Conservation (phyloP, 108 stramenopile species). For the Nannochloropsis gaditana region DNA sequence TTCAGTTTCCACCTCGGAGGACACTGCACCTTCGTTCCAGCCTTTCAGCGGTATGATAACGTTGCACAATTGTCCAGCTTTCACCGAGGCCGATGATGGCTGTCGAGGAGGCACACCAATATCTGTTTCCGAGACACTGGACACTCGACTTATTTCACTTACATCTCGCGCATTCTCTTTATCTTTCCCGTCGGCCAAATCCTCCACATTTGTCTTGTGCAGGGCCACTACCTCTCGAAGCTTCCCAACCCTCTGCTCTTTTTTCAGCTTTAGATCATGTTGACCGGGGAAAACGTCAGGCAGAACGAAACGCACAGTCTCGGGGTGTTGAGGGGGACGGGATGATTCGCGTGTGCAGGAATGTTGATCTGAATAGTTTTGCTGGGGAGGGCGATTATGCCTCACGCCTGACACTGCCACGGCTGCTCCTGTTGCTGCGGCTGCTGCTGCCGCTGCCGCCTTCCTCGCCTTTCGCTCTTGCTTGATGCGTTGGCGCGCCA, state of each 20-base stretch:
- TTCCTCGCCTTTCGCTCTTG: not conserved
- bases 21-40: not conserved
- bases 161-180: not conserved
- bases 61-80: not conserved
- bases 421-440: not conserved
- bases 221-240: not conserved
- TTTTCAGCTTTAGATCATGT: not conserved
- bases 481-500: not conserved
- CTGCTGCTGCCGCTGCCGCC: not conserved
- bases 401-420: not conserved
- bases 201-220: conserved; percentile 6
- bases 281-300: not conserved
- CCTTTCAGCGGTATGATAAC: not conserved
- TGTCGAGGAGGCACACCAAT: no score
- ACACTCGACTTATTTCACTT: not conserved
- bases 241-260: not conserved
- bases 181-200: not conserved
- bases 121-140: not conserved
- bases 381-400: not conserved
- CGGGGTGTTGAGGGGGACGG: not conserved
- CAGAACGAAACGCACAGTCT: conserved; percentile 10
- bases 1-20: conserved; percentile 1
- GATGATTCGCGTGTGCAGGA: not conserved
- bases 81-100: not conserved
- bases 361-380: not conserved